Evolutionary conservation across 371 early-diverging fungal genomes (phyloP), one percentile per base, ranked within the genome.

Genomic region (Nosema muscidifuracis): DNA sequence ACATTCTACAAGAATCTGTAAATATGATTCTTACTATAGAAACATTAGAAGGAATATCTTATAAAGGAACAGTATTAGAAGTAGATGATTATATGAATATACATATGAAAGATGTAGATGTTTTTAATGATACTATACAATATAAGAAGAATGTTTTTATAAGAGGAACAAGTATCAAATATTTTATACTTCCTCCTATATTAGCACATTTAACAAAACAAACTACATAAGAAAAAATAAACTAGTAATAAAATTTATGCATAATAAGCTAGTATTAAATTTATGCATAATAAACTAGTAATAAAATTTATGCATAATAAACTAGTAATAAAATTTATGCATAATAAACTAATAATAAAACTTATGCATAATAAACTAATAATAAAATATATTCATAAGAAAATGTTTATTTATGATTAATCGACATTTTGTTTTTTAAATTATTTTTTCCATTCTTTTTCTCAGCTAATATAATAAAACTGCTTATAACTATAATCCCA

Each of bases 81-180:
- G 89, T 91, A 73, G 97, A 96, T 82, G 97, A 96, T 83, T 93
- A 91, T 84, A 94, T 96, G 94, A 96, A 96, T 81, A 87, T 92
- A 53, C 92, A 92, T 83, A 85, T 96, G 73, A 86, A 84, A 76
- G 91, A 92, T 73, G 90, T 94, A 70, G 90, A 89, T 36, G 89
- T 91, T 47, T 92, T 93, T 1, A 87, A 87, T 71, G 87, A 92
- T 53, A 92, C 93, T 81, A 94, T 94, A 34, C 87, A 89, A 71
- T 87, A 89, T 56, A 90, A 91, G 74, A 92, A 93, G 81, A 93
- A 92, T 83, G 91, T 92, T 44, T 93, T 90, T 75, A 88, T 94
- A 80, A 89, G 97, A 69, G 97, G 97, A 36, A 91, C 92, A 44
- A 90, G 90, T 80, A 88, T 94, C 65, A 88, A 92, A 56, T 93